A percentile compares a stretch with the other conserved stretches of the same genome.
phyloP scores from a whole-genome alignment of 768 basidiomycete species.

The Amanita inopinata region DNA sequence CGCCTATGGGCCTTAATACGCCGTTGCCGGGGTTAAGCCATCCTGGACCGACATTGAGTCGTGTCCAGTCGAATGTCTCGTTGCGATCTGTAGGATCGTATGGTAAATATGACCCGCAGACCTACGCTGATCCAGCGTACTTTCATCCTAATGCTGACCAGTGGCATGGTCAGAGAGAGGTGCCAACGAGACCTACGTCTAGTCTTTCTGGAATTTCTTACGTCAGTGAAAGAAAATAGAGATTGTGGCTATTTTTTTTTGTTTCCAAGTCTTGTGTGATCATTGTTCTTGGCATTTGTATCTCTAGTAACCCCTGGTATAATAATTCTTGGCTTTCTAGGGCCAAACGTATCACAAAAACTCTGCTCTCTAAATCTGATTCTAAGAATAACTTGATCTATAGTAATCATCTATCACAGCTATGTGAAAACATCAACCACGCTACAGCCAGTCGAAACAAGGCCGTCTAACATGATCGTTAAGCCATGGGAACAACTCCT shows the following conservation, averaged over 20 bases:
- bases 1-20: not conserved
- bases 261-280: not conserved
- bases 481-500: too few relatives aligned
- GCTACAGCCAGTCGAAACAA: too few relatives aligned
- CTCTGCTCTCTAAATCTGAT: too few relatives aligned
- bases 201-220: conserved; percentile 10
- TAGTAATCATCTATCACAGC: too few relatives aligned
- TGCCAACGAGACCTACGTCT: conserved; percentile 7
- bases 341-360: too few relatives aligned
- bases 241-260: not conserved
- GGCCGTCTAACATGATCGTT: too few relatives aligned
- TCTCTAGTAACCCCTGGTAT: too few relatives aligned
- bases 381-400: too few relatives aligned
- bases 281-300: too few relatives aligned
- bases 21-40: not conserved
- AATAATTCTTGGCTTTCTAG: too few relatives aligned
- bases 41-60: conserved; percentile 13
- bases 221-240: conserved; percentile 4
- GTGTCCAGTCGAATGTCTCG: conserved; percentile 21
- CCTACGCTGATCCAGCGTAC: conserved; percentile 26
- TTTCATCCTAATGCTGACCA: conserved; percentile 10
- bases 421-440: too few relatives aligned
- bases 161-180: conserved; percentile 2
- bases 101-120: conserved; percentile 18
- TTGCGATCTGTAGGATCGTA: conserved; percentile 21